Percentiles rank a stretch among this genome's conserved stretches.
Conservation (phyloP, 2,329 filamentous ascomycete species). For the Nemania bipapillata region DNA sequence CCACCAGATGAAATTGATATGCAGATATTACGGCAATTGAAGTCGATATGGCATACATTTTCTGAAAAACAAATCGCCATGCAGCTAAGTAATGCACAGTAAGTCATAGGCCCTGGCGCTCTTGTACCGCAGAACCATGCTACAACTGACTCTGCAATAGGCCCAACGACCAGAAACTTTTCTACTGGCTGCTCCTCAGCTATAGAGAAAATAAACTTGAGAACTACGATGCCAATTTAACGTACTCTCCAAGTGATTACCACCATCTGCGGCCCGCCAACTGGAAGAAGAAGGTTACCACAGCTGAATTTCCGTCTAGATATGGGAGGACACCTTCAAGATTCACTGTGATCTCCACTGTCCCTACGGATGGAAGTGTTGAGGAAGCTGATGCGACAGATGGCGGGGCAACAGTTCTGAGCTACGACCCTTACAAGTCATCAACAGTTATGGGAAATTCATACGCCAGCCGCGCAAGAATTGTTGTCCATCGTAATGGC, state of each 20-base stretch:
- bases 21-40: slow-evolving; percentile 84
- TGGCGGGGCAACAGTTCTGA: slow-evolving; percentile 62
- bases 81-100: slow-evolving; percentile 74
- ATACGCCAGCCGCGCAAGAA: slow-evolving; percentile 71
- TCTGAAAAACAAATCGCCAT: slow-evolving; percentile 76
- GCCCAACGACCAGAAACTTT: slow-evolving; percentile 89
- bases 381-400: slow-evolving; percentile 54
- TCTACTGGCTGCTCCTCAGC: slow-evolving; percentile 85
- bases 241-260: slow-evolving; percentile 90
- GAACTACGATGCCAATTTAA: slow-evolving; percentile 82
- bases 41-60: slow-evolving; percentile 90
- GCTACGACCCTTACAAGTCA: slow-evolving; percentile 86
- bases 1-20: slow-evolving; percentile 76
- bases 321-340: slow-evolving; percentile 66
- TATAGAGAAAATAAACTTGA: slow-evolving; percentile 87
- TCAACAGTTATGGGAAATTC: slow-evolving; percentile 64
- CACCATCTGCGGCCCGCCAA: slow-evolving; percentile 75
- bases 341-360: slow-evolving; percentile 73
- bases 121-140: not conserved
- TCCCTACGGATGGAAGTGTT: slow-evolving; percentile 59
- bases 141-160: slow-evolving; percentile 59
- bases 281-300: slow-evolving; percentile 70
- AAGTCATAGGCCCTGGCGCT: slow-evolving; percentile 52
- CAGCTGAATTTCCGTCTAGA: slow-evolving; percentile 66
- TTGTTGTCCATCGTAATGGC: slow-evolving; percentile 72